These are phyloP conservation scores for Phialophora macrospora DNA, from an alignment of 2,329 filamentous ascomycete genomes.

Conservation along the genomic window DNA sequence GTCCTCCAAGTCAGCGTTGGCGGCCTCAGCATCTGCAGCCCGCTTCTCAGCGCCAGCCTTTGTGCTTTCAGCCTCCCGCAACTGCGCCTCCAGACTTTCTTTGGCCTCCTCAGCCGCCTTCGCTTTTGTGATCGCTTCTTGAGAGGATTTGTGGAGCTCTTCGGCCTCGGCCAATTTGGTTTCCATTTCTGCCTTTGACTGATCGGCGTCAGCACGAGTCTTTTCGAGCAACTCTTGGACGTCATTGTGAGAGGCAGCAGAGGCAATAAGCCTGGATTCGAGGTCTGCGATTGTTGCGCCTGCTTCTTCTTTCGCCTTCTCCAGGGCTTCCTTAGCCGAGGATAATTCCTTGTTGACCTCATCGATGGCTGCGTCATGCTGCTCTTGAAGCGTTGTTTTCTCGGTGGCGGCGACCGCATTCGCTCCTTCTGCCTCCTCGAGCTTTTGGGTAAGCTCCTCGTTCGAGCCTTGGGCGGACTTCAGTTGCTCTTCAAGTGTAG, in stretches of 20 bases:
- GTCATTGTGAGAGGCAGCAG: conserved; percentile 11
- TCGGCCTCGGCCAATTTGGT: conserved; percentile 19
- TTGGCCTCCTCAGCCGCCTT: conserved; percentile 21
- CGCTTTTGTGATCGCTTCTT: conserved; percentile 23
- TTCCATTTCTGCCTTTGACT: conserved; percentile 19
- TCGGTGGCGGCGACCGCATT: conserved; percentile 17
- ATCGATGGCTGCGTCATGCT: conserved; percentile 11
- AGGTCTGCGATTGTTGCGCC: conserved; percentile 19
- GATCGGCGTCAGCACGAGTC: conserved; percentile 11
- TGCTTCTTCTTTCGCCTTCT: conserved; percentile 25
- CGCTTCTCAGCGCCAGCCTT: conserved; percentile 15
- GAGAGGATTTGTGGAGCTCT: conserved; percentile 17
- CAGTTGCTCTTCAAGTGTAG: conserved; percentile 12
- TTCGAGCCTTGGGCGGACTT: conserved; percentile 9
- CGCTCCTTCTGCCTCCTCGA: conserved; percentile 14
- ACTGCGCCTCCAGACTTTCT: conserved; percentile 12
- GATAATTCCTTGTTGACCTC: conserved; percentile 20
- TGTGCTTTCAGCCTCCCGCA: conserved; percentile 7
- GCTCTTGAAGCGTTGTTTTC: conserved; percentile 16
- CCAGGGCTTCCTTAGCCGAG: conserved; percentile 20
- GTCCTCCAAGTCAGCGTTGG: conserved; percentile 16
- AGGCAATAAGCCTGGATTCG: conserved; percentile 17
- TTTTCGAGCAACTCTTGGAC: conserved; percentile 19
- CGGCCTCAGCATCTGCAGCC: conserved; percentile 16
- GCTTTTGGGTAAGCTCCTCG: conserved; percentile 17